Evolutionary conservation across 371 early-diverging fungal species (phyloP).

Genomic region (Mucor racemosus): DNA sequence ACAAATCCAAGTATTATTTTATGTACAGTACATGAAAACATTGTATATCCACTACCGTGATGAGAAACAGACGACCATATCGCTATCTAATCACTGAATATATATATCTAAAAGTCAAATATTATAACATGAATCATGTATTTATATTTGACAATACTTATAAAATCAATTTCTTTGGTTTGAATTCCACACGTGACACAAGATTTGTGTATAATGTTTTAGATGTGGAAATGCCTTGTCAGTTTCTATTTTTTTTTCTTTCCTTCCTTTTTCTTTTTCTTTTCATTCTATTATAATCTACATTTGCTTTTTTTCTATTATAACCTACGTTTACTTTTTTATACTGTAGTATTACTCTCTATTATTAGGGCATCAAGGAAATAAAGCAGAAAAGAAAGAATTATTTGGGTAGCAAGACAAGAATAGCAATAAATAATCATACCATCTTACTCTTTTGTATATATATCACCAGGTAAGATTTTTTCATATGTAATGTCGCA

Average conservation of each 20-base stretch:
- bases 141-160: not conserved
- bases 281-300: not conserved
- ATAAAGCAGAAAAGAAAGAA: no score
- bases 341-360: no score
- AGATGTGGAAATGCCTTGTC: constrained; percentile 7
- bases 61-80: no score
- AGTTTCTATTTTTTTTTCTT: not conserved
- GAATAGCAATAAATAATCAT: no score
- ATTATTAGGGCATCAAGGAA: no score
- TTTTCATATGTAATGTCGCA: no score
- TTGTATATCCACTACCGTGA: not conserved
- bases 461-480: no score
- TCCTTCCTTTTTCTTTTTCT: not conserved
- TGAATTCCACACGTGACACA: not conserved
- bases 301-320: not conserved
- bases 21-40: not conserved
- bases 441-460: no score
- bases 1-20: not conserved
- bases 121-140: no score
- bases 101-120: no score
- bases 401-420: no score
- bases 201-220: constrained; percentile 4
- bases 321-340: not conserved
- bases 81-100: no score
- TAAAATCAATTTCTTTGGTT: not conserved